These are phyloP conservation scores for Suillus occidentalis DNA, from an alignment of 768 basidiomycete species.

Conservation along the genomic window DNA sequence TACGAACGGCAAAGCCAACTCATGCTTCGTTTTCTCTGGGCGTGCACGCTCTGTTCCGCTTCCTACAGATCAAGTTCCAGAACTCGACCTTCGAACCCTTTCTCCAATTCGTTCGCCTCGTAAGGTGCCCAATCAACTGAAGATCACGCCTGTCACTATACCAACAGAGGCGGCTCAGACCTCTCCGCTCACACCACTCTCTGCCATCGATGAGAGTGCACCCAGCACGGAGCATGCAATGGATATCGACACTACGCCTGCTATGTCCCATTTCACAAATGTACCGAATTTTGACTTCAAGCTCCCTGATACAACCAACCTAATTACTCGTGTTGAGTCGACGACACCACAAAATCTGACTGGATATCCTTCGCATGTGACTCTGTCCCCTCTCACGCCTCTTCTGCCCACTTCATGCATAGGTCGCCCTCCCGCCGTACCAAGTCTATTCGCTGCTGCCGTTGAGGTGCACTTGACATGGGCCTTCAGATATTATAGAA, in stretches of 20 bases:
- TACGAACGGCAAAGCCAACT: constrained; percentile 7
- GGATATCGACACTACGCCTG: constrained; percentile 22
- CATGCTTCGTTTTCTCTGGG: constrained; percentile 14
- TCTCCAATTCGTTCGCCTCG: constrained; percentile 29
- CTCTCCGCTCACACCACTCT: neutral
- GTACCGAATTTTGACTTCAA: constrained; percentile 9
- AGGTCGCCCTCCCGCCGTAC: constrained; percentile 12
- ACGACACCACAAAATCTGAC: constrained; percentile 6
- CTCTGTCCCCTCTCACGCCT: constrained; percentile 51
- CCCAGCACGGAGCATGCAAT: constrained; percentile 15
- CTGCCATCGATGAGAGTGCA: neutral
- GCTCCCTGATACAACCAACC: constrained; percentile 28
- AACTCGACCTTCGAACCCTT: constrained; percentile 11
- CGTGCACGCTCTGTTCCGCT: constrained; percentile 34
- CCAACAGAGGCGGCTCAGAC: constrained; percentile 12
- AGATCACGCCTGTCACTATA: constrained; percentile 25
- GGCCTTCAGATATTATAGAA: neutral
- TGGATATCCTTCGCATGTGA: constrained; percentile 11
- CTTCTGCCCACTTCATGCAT: constrained; percentile 46
- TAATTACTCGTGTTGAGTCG: constrained; percentile 25
- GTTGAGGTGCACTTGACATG: constrained; percentile 19
- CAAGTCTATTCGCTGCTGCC: constrained; percentile 8
- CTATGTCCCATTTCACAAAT: constrained; percentile 26
- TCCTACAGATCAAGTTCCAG: constrained; percentile 4
- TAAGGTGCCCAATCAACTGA: constrained; percentile 21